Base-by-base conservation (phyloP, 2,329 filamentous ascomycete species). In the Aureobasidium sp. region DNA sequence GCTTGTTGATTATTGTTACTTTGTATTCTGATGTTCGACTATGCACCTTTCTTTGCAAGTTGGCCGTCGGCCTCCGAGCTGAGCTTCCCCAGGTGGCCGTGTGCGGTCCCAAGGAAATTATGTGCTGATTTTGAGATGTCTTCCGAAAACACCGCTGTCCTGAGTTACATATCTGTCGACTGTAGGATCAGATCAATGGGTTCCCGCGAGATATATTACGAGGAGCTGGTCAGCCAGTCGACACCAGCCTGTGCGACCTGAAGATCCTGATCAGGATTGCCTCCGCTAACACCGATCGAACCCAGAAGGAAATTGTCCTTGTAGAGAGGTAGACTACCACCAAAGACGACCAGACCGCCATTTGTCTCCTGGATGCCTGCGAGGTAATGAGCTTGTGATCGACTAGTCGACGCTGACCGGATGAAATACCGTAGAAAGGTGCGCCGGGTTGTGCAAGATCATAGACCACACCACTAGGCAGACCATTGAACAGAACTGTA, bases 341-440 rank as follows among this genome's bases (percentile, higher is more conserved):
- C 61, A 48, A 64, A 65, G 5, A 63, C 59, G 6, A 64, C 60
- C 38, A 65, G 50, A 3, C 62, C 62, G n/a, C 57, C 61, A 48
- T 64, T 64, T 1, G 62, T 62, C 42, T 63, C 50, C 54, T 62
- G 56, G 29, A 63, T 62, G 6, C 56, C 61, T 50, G 11, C 1
- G 11, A 34, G 19, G 7, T n/a, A 27, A 17, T 34, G 48, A 52
- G 37, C 32, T 34, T 35, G 12, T 12, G 24, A 8, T 16, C 7
- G 27, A 34, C 2, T 14, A 12, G 12, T n/a, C 6, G 2, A 30
- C 34, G 14, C 22, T 3, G 6, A 54, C 41, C 40, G n/a, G n/a
- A n/a, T n/a, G n/a, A n/a, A n/a, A n/a, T 25, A 54, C 52, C 53
- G 17, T 35, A 55, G 10, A 55, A 29, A 7, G 32, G 54, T 2